A percentile compares a stretch with the other conserved stretches of the same genome.
phyloP scores from a whole-genome alignment of 2,329 filamentous ascomycete species.

The Arthrobotrys entomopaga region DNA sequence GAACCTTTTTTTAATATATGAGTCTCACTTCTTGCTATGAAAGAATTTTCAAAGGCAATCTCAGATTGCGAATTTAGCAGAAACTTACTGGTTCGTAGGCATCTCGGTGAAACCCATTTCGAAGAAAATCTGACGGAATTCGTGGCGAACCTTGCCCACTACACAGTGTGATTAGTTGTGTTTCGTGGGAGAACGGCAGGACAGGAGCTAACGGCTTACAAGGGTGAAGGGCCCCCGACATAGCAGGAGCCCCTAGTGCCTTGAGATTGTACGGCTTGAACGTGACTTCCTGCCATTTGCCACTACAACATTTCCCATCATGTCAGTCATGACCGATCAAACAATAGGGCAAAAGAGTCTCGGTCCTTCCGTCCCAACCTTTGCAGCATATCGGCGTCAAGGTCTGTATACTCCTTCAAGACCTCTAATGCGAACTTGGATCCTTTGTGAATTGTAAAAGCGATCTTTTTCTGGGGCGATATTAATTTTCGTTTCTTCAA shows the following conservation, averaged over 20 bases:
- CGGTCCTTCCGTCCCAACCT: constrained; percentile 61
- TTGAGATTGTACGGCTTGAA: constrained; percentile 90
- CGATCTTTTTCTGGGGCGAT: constrained; percentile 82
- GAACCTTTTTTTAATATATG: constrained; percentile 66
- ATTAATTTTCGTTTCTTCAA: constrained; percentile 93
- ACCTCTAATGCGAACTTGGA: constrained; percentile 89
- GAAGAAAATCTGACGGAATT: constrained; percentile 98
- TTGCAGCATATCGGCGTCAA: constrained; percentile 91
- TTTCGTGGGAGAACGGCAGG: background rate
- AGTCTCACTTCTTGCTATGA: constrained; percentile 12
- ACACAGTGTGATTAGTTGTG: constrained; percentile 59
- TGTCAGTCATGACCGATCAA: constrained; percentile 25
- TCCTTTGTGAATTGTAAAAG: constrained; percentile 85
- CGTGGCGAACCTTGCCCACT: constrained; percentile 92
- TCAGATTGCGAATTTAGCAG: background rate
- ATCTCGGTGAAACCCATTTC: constrained; percentile 99
- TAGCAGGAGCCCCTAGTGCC: constrained; percentile 68
- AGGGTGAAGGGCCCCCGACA: constrained; percentile 67
- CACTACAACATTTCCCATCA: constrained; percentile 62
- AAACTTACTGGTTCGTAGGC: constrained; percentile 78
- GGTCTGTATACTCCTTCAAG: constrained; percentile 90
- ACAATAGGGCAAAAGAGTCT: constrained; percentile 3
- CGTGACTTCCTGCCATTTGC: constrained; percentile 88
- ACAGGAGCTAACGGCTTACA: constrained; percentile 56
- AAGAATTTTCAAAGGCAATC: background rate